These are phyloP conservation scores for Podospora appendiculata DNA, from an alignment of 495 filamentous ascomycete genomes.

Conservation along the genomic window DNA sequence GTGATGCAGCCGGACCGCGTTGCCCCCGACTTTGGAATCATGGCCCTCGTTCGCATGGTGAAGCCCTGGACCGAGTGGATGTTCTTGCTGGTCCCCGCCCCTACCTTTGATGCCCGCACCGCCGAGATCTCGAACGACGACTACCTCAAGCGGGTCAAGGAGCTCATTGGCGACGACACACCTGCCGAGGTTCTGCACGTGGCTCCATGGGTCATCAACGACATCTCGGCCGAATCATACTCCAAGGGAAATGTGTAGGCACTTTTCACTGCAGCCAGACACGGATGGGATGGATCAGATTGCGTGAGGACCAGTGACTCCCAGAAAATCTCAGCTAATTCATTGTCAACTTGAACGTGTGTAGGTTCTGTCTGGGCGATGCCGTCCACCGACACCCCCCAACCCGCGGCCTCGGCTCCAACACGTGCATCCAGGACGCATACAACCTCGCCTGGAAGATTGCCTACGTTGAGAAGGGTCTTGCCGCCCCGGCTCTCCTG, in stretches of 20 bases:
- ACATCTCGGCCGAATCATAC: conserved; percentile 23
- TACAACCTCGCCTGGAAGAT: conserved; percentile 39
- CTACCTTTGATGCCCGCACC: conserved; percentile 7
- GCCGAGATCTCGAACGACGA: conserved; percentile 16
- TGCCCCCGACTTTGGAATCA: conserved; percentile 17
- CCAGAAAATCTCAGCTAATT: too few species aligned
- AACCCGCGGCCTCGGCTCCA: conserved; percentile 30
- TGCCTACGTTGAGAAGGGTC: conserved; percentile 21
- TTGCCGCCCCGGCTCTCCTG: conserved; percentile 15
- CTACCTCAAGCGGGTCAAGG: conserved; percentile 27
- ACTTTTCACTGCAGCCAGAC: too few species aligned
- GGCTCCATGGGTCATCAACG: conserved; percentile 27
- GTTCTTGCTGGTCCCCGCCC: conserved; percentile 20
- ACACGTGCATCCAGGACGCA: conserved; percentile 35
- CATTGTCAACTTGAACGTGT: neutral
- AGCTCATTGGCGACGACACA: conserved; percentile 42
- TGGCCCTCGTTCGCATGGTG: conserved; percentile 25
- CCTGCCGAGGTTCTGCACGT: conserved; percentile 19
- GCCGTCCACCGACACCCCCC: conserved; percentile 37
- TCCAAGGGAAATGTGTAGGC: conserved; percentile 11
- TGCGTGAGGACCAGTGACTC: too few species aligned
- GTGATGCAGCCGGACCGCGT: conserved; percentile 17
- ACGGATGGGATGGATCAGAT: too few species aligned
- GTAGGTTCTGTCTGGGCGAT: conserved; percentile 31
- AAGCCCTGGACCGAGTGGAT: conserved; percentile 33